Conservation (phyloP, 306 rosid species). For the Corylus heterophylla region DNA sequence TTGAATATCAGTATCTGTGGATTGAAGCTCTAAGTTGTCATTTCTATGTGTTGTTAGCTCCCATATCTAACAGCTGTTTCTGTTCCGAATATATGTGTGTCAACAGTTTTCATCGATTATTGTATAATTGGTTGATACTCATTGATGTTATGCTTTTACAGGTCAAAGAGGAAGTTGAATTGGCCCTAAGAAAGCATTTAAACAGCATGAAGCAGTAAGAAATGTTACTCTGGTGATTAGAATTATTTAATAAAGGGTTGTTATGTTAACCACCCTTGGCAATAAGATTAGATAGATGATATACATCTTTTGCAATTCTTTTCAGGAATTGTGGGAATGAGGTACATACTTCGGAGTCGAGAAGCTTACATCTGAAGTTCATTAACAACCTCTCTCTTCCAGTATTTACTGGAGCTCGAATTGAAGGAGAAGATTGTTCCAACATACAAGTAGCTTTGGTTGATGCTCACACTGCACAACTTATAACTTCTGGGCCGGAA, state of each 20-base stretch:
- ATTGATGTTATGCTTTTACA: slow-evolving; percentile 38
- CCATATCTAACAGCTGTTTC: not conserved
- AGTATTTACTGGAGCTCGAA: slow-evolving; percentile 95
- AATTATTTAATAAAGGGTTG: not conserved
- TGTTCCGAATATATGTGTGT: not conserved
- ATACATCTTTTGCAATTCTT: slow-evolving; percentile 31
- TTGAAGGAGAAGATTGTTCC: slow-evolving; percentile 84
- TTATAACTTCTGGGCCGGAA: slow-evolving; percentile 71
- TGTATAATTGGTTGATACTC: slow-evolving; percentile 17
- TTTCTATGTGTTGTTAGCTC: slow-evolving; percentile 13
- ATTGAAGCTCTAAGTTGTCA: slow-evolving; percentile 5
- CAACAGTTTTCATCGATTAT: slow-evolving; percentile 20
- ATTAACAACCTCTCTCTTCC: slow-evolving; percentile 74
- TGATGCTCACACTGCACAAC: slow-evolving; percentile 54
- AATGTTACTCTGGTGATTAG: slow-evolving; percentile 25
- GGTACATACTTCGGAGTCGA: slow-evolving; percentile 45
- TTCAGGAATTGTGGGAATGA: slow-evolving; percentile 71
- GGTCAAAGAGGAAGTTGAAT: slow-evolving; percentile 97
- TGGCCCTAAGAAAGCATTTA: slow-evolving; percentile 74
- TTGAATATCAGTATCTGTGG: slow-evolving; percentile 14
- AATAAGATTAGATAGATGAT: slow-evolving; percentile 3
- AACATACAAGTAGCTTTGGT: slow-evolving; percentile 66
- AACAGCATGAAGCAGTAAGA: slow-evolving; percentile 77
- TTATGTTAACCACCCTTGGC: not conserved
- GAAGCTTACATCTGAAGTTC: slow-evolving; percentile 75